Conservation (phyloP, 148 eudicot species). For the Rhododendron kiyosumense region DNA sequence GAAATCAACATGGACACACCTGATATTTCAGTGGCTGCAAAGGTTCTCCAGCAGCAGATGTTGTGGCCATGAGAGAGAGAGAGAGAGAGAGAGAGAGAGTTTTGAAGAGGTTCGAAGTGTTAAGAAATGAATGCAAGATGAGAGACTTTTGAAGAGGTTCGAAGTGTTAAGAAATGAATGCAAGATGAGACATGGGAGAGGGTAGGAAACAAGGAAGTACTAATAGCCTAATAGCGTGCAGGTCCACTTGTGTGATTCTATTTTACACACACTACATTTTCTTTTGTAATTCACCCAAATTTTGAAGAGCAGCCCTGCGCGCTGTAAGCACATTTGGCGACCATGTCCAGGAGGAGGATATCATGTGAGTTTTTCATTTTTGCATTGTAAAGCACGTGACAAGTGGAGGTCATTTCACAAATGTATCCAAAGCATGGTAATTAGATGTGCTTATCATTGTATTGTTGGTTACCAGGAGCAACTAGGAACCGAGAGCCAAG, state of each 20-base stretch:
- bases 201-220: neutral
- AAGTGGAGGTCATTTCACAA: too few relatives aligned
- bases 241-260: neutral
- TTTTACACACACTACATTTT: neutral
- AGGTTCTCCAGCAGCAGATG: slow-evolving; percentile 16
- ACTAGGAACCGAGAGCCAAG: too few relatives aligned
- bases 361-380: too few relatives aligned
- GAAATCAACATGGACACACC: slow-evolving; percentile 4
- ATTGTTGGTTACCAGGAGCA: too few relatives aligned
- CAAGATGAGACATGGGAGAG: neutral
- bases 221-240: neutral
- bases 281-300: neutral
- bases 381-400: too few relatives aligned
- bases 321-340: too few relatives aligned
- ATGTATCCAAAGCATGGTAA: too few relatives aligned
- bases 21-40: slow-evolving; percentile 15
- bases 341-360: too few relatives aligned
- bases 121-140: slow-evolving; percentile 8
- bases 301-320: too few relatives aligned
- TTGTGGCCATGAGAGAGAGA: slow-evolving; percentile 12
- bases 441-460: too few relatives aligned
- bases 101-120: neutral
- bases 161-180: slow-evolving; percentile 7
- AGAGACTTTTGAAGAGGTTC: neutral
- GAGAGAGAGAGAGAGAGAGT: slow-evolving; percentile 13